These are phyloP conservation scores for Clonostachys byssicola DNA, from an alignment of 2,329 filamentous ascomycete species.

Conservation along the genomic window DNA sequence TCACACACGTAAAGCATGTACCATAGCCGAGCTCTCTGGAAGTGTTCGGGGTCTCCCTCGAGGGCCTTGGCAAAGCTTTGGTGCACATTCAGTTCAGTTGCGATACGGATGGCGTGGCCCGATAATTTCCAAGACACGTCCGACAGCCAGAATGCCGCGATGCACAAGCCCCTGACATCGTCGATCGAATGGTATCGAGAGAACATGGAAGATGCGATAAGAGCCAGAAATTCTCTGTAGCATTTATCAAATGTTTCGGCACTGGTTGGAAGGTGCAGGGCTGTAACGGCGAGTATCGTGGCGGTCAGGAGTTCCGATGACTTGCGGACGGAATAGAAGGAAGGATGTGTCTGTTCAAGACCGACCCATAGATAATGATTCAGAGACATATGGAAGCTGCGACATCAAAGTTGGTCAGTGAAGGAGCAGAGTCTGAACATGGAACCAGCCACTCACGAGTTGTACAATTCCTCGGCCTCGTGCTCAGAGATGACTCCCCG, in stretches of 20 bases:
- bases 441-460: constrained; percentile 6
- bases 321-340: constrained; percentile 15
- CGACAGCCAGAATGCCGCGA: constrained; percentile 61
- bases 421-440: constrained; percentile 6
- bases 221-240: constrained; percentile 52
- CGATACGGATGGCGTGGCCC: constrained; percentile 53
- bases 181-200: constrained; percentile 48
- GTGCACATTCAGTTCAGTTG: constrained; percentile 52
- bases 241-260: constrained; percentile 49
- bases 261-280: constrained; percentile 18
- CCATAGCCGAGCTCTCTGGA: constrained; percentile 55
- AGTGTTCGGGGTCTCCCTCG: constrained; percentile 33
- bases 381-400: constrained; percentile 8
- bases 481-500: constrained; percentile 15
- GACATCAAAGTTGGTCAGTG: background rate
- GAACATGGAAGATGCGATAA: constrained; percentile 54
- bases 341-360: constrained; percentile 19
- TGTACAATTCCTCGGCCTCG: constrained; percentile 19
- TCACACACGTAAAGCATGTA: constrained; percentile 63
- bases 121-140: constrained; percentile 53
- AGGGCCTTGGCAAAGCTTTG: constrained; percentile 46
- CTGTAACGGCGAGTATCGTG: constrained; percentile 23
- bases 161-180: constrained; percentile 55
- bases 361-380: constrained; percentile 25
- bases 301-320: constrained; percentile 21